Evolutionary conservation across 345 rosid genomes (phyloP), one percentile per base, ranked within the genome.

Genomic region (Sonneratia caseolaris): DNA sequence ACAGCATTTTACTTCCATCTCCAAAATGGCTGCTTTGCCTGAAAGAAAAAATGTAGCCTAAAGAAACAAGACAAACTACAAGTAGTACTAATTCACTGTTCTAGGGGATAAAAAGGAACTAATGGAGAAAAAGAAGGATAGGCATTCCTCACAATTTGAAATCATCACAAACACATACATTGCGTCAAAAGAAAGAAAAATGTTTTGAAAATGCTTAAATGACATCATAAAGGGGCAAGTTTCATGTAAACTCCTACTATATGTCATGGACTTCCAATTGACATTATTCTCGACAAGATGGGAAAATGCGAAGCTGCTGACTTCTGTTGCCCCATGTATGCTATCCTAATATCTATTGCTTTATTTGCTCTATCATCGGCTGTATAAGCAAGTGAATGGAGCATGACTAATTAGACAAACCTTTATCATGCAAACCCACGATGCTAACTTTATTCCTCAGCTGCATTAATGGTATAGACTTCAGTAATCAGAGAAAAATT

Each of bases 11-110:
- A 85, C 88, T 83, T 92, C 97, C 64, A 90, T 65, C 79, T 92
- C 99, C 73, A 86, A 70, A 74, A 95, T 74, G 72, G 99, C 97
- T 40, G 99, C 97, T 80, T 92, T 95, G 71, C 97, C 97, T 95
- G 80, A 72, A 77, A 70, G 56, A 47, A 47, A 13, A 47, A 8
- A 47, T 49, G 47, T 16, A 64, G 47, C 55, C 61, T 35, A 43
- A 75, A 71, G 37, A 24, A 61, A 61, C 36, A 24, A 61, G 9
- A 51, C 16, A 2, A n/a, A 56, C 32, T n/a, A 56, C 6, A 47
- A 56, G 10, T 8, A 22, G 4, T 56, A 56, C 32, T 56, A 56
- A n/a, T 4, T 56, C 4, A 56, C 62, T 56, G 19, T 21, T 16
- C 48, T 8, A 64, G 0, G 47, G 5, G 19, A 38, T 7, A 40